Conservation (phyloP, 345 rosid genomes). For the Lepidium africanum region DNA sequence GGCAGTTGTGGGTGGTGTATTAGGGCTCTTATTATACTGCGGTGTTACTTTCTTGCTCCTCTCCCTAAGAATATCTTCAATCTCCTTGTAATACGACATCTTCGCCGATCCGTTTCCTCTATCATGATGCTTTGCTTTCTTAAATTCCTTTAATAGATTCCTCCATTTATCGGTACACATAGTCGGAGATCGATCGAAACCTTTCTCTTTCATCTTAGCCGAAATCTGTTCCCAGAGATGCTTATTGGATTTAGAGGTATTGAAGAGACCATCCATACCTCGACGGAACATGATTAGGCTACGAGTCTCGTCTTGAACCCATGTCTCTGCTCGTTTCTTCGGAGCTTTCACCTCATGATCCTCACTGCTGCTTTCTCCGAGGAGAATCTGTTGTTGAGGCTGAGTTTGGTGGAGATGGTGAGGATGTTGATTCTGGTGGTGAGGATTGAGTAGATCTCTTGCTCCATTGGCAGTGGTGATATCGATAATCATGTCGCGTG, state of each 20-base stretch:
- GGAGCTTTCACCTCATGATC: slow-evolving; percentile 81
- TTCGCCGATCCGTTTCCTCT: slow-evolving; percentile 75
- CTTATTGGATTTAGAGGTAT: slow-evolving; percentile 93
- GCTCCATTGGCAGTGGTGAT: slow-evolving; percentile 56
- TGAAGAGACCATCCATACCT: slow-evolving; percentile 86
- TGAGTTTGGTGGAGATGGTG: slow-evolving; percentile 22
- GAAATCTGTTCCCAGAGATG: slow-evolving; percentile 98
- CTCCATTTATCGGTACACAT: slow-evolving; percentile 99
- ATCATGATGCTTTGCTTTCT: slow-evolving; percentile 85
- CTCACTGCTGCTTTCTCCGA: slow-evolving; percentile 80
- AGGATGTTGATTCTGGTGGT: slow-evolving; percentile 25
- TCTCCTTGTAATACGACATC: slow-evolving; percentile 92
- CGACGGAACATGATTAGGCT: slow-evolving; percentile 64
- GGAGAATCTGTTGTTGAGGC: slow-evolving; percentile 59
- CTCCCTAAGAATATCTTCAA: slow-evolving; percentile 88
- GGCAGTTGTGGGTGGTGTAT: slow-evolving; percentile 33
- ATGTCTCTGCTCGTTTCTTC: slow-evolving; percentile 96
- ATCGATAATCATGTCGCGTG: slow-evolving; percentile 80
- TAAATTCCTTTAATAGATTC: slow-evolving; percentile 88
- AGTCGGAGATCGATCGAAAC: slow-evolving; percentile 93
- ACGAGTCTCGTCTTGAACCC: slow-evolving; percentile 97
- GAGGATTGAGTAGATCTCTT: slow-evolving; percentile 32
- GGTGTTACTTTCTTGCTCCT: slow-evolving; percentile 49
- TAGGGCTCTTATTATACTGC: slow-evolving; percentile 55
- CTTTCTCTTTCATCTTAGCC: slow-evolving; percentile 83